These are phyloP conservation scores for Lactifluus subvellereus DNA, from an alignment of 768 basidiomycete genomes.

Conservation along the genomic window DNA sequence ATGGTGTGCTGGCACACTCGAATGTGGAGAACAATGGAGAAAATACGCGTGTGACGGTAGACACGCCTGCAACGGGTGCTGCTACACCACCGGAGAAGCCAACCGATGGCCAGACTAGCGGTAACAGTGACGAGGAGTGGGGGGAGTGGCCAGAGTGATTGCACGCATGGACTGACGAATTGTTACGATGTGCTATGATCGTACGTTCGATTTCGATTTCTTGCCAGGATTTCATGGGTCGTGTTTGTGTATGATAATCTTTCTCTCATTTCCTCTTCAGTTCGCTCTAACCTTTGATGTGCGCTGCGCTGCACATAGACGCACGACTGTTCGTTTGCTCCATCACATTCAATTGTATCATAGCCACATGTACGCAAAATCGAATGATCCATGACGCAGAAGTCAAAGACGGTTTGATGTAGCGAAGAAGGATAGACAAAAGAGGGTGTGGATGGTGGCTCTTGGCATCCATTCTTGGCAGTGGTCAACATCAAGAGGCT, in stretches of 20 bases:
- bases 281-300: neutral
- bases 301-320: constrained; percentile 2
- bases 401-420: neutral
- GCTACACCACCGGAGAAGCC: neutral
- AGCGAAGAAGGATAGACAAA: neutral
- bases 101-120: neutral
- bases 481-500: neutral
- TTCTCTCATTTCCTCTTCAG: neutral
- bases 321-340: neutral
- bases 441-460: neutral
- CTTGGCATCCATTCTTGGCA: neutral
- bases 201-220: neutral
- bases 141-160: neutral
- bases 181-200: constrained; percentile 4
- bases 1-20: constrained; percentile 8
- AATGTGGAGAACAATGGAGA: constrained; percentile 10
- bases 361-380: constrained; percentile 4
- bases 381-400: constrained; percentile 2
- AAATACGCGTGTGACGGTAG: neutral
- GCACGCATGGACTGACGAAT: neutral
- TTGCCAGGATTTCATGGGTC: neutral
- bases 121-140: neutral
- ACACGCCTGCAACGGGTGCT: neutral
- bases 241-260: constrained; percentile 1
- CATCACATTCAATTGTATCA: constrained; percentile 12